Base-by-base conservation (phyloP, 352 stramenopile genomes). In the Globisporangium carolinianum region DNA sequence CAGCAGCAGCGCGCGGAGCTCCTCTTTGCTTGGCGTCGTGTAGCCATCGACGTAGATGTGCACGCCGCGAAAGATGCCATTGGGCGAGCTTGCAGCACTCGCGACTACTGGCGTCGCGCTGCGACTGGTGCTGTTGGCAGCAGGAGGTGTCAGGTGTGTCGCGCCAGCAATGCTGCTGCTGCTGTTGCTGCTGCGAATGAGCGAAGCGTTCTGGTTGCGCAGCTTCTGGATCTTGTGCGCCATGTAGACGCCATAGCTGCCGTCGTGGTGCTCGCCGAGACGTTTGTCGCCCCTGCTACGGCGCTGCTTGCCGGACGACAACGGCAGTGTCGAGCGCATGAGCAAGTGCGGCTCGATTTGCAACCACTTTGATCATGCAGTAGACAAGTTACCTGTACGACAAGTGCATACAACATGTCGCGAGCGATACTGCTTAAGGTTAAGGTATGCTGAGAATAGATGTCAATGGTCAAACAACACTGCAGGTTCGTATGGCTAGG, bases 171-270 rank as follows among this genome's bases (percentile, higher is more conserved):
- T 53, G 43, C 6, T 41, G 24, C 24, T 41, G 24, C 24, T 24
- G 24, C 24, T 24, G 2, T 24, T 24, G 35, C 50, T 46, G 18
- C 47, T 49, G 38, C 14, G 47, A n/a, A 53, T 43, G n/a, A 89
- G 63, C 17, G 57, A 57, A 8, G 69, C 69, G 60, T 94, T 93
- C 62, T 96, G 83, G 4, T 55, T 58, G 7, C 86, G 73, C 11
- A 97, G 73, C 63, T 96, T 96, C 62, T 91, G 77, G 61, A 96
- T 91, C 72, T 97, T 97, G 67, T 96, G 87, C 2, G 73, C 61
- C 84, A 97, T 96, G 77, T 97, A 97, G 41, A 95, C 74, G 49
- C 86, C 71, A 61, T 90, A 96, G 67, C 71, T 86, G 14, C 88
- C 88, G 61, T 80, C 86, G 64, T 97, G 87, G 68, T 96, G 87